Evolutionary conservation across 345 rosid species (phyloP).

Genomic region (Brassica napus): DNA sequence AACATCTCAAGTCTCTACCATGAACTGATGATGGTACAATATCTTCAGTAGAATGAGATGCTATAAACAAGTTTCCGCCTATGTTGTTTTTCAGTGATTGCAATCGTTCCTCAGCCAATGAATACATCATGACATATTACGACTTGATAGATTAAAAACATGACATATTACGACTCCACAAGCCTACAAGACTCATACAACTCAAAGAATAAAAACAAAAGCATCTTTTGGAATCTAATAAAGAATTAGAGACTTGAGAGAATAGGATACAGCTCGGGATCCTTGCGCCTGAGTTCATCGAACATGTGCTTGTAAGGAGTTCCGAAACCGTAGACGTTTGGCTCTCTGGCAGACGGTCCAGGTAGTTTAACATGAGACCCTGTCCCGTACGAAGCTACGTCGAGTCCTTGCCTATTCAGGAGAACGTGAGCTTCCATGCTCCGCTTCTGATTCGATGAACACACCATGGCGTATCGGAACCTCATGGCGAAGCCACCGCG

Average conservation of each 20-base stretch:
- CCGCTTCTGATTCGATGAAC: conserved; percentile 84
- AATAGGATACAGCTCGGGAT: conserved; percentile 80
- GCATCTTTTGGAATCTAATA: too few relatives aligned
- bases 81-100: conserved; percentile 52
- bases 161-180: neutral
- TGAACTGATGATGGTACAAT: neutral
- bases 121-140: neutral
- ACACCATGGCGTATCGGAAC: conserved; percentile 85
- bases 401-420: conserved; percentile 85
- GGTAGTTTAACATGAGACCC: conserved; percentile 90
- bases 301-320: conserved; percentile 97
- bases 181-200: neutral
- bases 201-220: neutral
- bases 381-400: conserved; percentile 92
- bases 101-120: neutral
- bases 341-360: conserved; percentile 82
- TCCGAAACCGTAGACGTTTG: conserved; percentile 90
- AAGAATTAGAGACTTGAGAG: neutral
- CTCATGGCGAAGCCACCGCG: conserved; percentile 49
- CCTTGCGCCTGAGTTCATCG: conserved; percentile 92
- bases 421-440: conserved; percentile 93
- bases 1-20: neutral
- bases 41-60: conserved; percentile 73
- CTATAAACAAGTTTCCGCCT: conserved; percentile 72
- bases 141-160: too few relatives aligned